phyloP scores from a whole-genome alignment of 1,139 yeast species.

The Taphrina confusa region DNA sequence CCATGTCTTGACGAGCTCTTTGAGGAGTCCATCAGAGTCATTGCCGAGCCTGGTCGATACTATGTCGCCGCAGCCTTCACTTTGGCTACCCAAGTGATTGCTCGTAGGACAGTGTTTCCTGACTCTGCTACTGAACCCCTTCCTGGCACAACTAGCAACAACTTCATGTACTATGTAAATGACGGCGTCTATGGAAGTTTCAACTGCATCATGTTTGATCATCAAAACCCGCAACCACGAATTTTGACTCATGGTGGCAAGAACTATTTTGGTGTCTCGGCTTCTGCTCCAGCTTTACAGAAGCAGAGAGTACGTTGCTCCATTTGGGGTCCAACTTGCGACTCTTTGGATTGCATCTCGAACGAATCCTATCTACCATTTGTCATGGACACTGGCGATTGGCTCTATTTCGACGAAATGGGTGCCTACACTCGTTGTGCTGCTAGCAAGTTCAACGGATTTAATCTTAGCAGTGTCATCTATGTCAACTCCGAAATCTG shows the following conservation, averaged over 20 bases:
- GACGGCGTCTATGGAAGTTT: constrained; percentile 96
- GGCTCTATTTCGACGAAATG: constrained; percentile 79
- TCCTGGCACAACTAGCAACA: constrained; percentile 43
- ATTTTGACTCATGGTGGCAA: constrained; percentile 59
- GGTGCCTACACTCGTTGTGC: constrained; percentile 98
- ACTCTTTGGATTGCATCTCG: constrained; percentile 85
- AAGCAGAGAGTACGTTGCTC: constrained; percentile 47
- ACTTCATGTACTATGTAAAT: constrained; percentile 68
- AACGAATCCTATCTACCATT: constrained; percentile 56
- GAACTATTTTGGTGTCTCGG: constrained; percentile 49
- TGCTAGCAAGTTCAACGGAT: constrained; percentile 53
- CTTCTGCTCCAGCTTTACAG: constrained; percentile 18
- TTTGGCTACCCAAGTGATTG: constrained; percentile 79
- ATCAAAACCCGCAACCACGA: constrained; percentile 72
- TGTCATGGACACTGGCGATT: constrained; percentile 78
- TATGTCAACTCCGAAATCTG: constrained; percentile 28
- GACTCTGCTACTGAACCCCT: constrained; percentile 25
- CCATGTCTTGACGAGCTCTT: constrained; percentile 60
- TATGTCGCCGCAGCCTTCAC: constrained; percentile 86
- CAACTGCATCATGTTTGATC: constrained; percentile 92
- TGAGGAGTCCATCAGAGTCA: constrained; percentile 60
- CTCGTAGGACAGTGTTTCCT: constrained; percentile 58
- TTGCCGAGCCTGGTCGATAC: constrained; percentile 95
- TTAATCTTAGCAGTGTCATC: constrained; percentile 28
- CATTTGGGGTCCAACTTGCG: constrained; percentile 98